phyloP scores from a whole-genome alignment of 345 rosid genomes.

The Dimocarpus longan region DNA sequence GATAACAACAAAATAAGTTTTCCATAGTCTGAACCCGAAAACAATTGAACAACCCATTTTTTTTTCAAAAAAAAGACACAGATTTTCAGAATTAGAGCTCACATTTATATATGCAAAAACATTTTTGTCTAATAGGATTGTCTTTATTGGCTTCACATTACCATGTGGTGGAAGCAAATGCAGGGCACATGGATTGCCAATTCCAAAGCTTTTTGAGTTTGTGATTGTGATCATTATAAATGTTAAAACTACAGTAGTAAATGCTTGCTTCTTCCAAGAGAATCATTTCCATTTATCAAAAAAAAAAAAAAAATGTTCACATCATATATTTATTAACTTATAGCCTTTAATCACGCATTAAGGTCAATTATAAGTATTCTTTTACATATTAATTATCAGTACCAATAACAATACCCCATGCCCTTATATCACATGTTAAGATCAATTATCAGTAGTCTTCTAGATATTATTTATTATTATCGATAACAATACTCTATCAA shows the following conservation, averaged over 20 bases:
- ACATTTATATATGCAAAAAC: not conserved
- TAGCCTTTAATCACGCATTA: too few species aligned
- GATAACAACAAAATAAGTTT: too few species aligned
- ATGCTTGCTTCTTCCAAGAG: constrained; percentile 28
- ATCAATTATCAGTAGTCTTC: too few species aligned
- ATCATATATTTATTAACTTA: too few species aligned
- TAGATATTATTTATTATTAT: too few species aligned
- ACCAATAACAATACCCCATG: too few species aligned
- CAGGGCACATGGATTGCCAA: constrained; percentile 40
- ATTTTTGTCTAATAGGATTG: constrained; percentile 1
- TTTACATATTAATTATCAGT: too few species aligned
- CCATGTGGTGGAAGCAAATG: constrained; percentile 30
- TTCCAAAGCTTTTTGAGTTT: constrained; percentile 35
- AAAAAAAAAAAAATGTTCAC: not conserved
- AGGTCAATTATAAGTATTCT: too few species aligned
- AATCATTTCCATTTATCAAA: constrained; percentile 31
- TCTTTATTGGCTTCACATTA: constrained; percentile 20
- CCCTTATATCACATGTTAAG: too few species aligned
- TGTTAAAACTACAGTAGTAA: not conserved
- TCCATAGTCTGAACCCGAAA: too few species aligned
- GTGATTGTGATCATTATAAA: not conserved
- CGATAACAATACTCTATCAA: too few species aligned
- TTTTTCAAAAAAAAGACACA: not conserved
- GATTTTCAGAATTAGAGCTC: not conserved
- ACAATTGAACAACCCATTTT: too few species aligned